Evolutionary conservation across 2,329 filamentous ascomycete genomes (phyloP), one percentile per base, ranked within the genome.

Genomic region (Diaporthe citrichinensis): DNA sequence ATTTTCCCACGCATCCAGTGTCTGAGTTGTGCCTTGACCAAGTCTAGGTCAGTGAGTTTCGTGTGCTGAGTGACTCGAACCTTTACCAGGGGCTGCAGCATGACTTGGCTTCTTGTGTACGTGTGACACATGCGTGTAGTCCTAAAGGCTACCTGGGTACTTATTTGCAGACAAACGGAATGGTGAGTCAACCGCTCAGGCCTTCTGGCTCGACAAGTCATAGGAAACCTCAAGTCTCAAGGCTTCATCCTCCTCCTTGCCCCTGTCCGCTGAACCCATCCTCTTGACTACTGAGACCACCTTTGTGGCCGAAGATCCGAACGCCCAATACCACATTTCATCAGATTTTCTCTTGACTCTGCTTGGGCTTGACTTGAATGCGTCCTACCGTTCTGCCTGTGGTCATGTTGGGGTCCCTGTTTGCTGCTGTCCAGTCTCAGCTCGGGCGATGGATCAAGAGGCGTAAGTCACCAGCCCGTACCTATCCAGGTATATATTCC

Each of bases 1-100:
- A 49, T 49, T 9, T 0, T 9, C 5, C 3, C 8, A 23, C 20
- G 9, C 23, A 0, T 20, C 7, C 3, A 0, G 1, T 2, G 9
- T 7, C 20, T 49, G 20, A 23, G 8, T 9, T 9, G 20, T 49
- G 44, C 3, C 17, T 4, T 23, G 17, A 9, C 6, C 15, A 46
- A 23, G 17, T 49, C 7, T 23, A 17, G 2, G 44, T 49, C 2
- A 20, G 44, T 49, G 44, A 49, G 0, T 23, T 20, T 10, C 17
- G 20, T 49, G 44, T 10, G 44, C 44, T 10, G 44, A 23, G 44
- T 23, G 20, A 49, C 17, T 49, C 20, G 44, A 23, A 23, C 17
- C 44, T 49, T 23, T 49, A n/a, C 2, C 20, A 49, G 8, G 44
- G 17, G 1, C 44, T 23, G 44, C 44, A 49, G 3, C 44, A 4